Evolutionary conservation across 2,329 filamentous ascomycete species (phyloP).

Genomic region (Madurella fahalii): DNA sequence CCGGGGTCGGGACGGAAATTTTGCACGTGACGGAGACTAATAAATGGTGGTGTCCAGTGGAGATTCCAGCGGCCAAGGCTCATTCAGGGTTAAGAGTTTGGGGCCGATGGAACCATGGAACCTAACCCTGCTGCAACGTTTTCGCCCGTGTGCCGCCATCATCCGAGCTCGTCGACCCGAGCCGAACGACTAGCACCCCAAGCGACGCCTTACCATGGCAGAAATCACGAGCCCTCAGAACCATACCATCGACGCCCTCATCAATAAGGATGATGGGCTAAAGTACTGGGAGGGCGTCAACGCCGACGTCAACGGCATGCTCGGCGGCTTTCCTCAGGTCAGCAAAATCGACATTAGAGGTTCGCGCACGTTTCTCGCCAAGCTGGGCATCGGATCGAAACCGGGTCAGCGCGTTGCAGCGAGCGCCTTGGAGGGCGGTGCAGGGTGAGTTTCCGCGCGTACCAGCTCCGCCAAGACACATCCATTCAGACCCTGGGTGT

Average conservation of each 20-base stretch:
- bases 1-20: no score
- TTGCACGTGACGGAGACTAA: no score
- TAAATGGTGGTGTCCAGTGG: no score
- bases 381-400: slow-evolving; percentile 50
- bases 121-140: no score
- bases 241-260: slow-evolving; percentile 4
- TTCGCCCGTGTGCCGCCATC: no score
- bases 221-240: background rate
- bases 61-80: no score
- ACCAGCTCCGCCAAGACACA: no score
- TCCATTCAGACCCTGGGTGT: no score
- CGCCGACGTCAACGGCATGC: slow-evolving; percentile 64
- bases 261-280: slow-evolving; percentile 12
- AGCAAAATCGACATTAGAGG: slow-evolving; percentile 68
- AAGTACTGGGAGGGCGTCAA: slow-evolving; percentile 46
- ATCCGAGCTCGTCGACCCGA: no score
- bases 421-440: slow-evolving; percentile 38
- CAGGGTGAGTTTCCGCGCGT: slow-evolving; percentile 33
- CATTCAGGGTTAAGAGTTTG: no score
- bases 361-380: slow-evolving; percentile 66
- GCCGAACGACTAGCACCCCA: no score
- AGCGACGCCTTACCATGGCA: background rate
- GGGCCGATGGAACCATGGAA: no score
- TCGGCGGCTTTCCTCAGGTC: slow-evolving; percentile 65
- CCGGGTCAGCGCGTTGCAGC: slow-evolving; percentile 1